Evolutionary conservation across 306 rosid genomes (phyloP).

Genomic region (Cicer judaicum): DNA sequence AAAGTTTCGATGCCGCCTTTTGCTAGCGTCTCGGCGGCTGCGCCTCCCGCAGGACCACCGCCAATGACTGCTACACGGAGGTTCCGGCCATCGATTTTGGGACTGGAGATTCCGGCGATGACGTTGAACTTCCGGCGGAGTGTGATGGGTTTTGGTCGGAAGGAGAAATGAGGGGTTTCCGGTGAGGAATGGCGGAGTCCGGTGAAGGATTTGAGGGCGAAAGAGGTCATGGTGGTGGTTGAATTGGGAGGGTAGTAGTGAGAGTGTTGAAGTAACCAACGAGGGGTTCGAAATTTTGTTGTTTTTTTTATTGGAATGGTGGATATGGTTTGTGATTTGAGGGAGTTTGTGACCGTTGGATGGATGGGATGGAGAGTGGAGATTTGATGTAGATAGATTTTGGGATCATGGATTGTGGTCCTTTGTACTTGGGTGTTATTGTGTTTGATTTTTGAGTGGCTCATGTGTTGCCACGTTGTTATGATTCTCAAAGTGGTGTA

Average conservation of each 20-base stretch:
- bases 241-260: background rate
- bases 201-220: conserved; percentile 81
- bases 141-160: conserved; percentile 39
- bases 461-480: conserved; percentile 61
- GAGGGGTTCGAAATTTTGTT: background rate
- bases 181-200: conserved; percentile 82
- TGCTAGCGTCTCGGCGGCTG: conserved; percentile 83
- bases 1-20: conserved; percentile 86
- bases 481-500: background rate
- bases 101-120: conserved; percentile 67
- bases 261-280: background rate
- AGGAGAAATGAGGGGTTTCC: conserved; percentile 57
- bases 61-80: conserved; percentile 92
- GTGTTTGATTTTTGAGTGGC: conserved; percentile 31
- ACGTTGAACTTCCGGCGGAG: conserved; percentile 54
- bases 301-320: background rate
- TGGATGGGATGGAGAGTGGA: conserved; percentile 37
- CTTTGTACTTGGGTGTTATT: background rate
- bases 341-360: conserved; percentile 54
- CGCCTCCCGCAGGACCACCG: conserved; percentile 86
- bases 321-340: conserved; percentile 74
- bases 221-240: conserved; percentile 64
- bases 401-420: conserved; percentile 41
- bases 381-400: conserved; percentile 70
- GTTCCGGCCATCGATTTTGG: conserved; percentile 69